phyloP scores from a whole-genome alignment of 2,329 filamentous ascomycete genomes.

The Colletotrichum cereale region DNA sequence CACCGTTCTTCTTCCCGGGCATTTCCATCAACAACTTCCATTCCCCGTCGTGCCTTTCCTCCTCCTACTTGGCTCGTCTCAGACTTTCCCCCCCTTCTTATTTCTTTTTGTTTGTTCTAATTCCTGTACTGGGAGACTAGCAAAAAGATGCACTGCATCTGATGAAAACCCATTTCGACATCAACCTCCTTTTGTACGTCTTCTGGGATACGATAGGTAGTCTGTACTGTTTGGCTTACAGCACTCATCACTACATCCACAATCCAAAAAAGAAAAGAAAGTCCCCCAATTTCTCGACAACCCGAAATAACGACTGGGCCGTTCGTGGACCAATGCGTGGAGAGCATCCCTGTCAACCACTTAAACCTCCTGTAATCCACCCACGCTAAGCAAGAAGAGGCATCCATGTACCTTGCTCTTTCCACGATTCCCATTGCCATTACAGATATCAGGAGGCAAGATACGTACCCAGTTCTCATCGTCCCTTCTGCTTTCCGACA shows the following conservation, averaged over 20 bases:
- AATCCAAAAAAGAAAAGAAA: constrained; percentile 1
- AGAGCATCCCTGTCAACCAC: constrained; percentile 35
- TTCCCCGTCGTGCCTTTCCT: not conserved
- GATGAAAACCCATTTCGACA: not conserved
- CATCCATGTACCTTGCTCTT: constrained; percentile 12
- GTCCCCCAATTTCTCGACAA: constrained; percentile 1
- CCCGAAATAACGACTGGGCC: constrained; percentile 37
- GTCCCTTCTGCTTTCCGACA: constrained; percentile 1
- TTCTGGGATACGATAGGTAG: not conserved
- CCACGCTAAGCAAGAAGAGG: constrained; percentile 5
- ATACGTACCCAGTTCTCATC: not conserved
- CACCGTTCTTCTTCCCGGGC: constrained; percentile 24
- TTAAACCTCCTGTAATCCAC: constrained; percentile 32
- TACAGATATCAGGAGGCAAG: not conserved
- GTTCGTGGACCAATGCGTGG: constrained; percentile 30
- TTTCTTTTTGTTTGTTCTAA: not conserved
- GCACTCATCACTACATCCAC: not conserved
- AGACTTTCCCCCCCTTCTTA: not conserved
- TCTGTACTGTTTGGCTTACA: not conserved
- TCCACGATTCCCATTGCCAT: constrained; percentile 17
- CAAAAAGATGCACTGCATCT: not conserved
- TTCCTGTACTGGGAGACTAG: constrained; percentile 4
- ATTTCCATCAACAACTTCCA: constrained; percentile 17
- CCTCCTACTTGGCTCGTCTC: not conserved
- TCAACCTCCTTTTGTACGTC: not conserved